These are phyloP conservation scores for Cornus suecica DNA, from an alignment of 148 eudicot species.

Conservation along the genomic window DNA sequence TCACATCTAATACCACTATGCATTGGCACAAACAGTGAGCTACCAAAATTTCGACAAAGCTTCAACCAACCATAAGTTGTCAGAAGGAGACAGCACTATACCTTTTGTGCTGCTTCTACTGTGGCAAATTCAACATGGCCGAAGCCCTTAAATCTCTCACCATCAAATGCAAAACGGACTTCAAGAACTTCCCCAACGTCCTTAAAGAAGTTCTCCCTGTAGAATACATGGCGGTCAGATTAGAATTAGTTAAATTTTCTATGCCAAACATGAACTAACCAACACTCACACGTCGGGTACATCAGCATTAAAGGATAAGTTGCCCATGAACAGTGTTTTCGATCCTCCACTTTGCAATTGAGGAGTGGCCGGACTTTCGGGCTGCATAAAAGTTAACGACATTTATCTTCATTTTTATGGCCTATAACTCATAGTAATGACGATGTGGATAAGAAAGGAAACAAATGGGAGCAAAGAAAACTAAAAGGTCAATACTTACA, in stretches of 20 bases:
- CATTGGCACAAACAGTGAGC: neutral
- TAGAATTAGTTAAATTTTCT: neutral
- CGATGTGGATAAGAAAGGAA: neutral
- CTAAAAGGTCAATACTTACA: conserved; percentile 28
- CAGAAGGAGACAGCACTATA: conserved; percentile 8
- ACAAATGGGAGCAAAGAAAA: too few species aligned
- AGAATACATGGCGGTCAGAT: neutral
- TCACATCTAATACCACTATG: neutral
- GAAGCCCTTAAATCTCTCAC: conserved; percentile 71
- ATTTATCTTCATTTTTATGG: neutral
- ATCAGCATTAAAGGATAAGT: conserved; percentile 56
- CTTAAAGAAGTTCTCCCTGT: conserved; percentile 72
- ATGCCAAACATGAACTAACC: neutral
- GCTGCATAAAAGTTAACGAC: conserved; percentile 35
- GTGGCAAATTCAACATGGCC: conserved; percentile 91
- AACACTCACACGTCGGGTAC: conserved; percentile 64
- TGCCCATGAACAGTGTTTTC: conserved; percentile 76
- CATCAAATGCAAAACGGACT: conserved; percentile 50
- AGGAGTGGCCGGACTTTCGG: conserved; percentile 61
- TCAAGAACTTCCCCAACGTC: conserved; percentile 56
- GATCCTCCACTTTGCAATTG: conserved; percentile 45
- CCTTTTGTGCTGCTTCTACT: conserved; percentile 69
- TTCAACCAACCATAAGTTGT: neutral
- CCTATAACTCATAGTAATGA: neutral
- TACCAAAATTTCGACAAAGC: too few species aligned